Evolutionary conservation across 2,329 filamentous ascomycete genomes (phyloP), one percentile per base, ranked within the genome.

Genomic region (Cercospora janseana): DNA sequence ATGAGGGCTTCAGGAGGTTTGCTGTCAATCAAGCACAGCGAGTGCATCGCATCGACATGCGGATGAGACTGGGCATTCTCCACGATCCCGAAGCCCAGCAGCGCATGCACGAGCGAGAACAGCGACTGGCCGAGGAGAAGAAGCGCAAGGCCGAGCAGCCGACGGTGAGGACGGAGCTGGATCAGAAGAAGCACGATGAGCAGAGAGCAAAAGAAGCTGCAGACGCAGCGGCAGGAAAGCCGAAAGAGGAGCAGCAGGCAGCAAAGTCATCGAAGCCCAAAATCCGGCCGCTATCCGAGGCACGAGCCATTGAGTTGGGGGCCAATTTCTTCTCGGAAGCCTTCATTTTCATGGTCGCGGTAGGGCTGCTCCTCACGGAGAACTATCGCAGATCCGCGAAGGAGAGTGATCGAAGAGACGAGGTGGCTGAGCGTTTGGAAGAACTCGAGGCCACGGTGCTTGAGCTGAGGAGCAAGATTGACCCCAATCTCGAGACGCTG

Each of bases 301-400:
- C 79, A 9, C 84, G 85, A 60, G 83, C 83, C 0, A 86, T 87
- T 47, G 83, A 87, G 63, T 78, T 79, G 28, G 83, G 83, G 3
- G 83, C 83, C 3, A 86, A 83, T 55, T 86, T 87, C 61, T 83
- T 84, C 41, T 81, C 80, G 24, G 83, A 87, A 62, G 70, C 79
- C 0, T 87, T 87, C 62, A 74, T 87, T 29, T 86, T 86, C 59
- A 60, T 75, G 3, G 83, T 86, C 9, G 83, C 80, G 1, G 81
- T 80, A 4, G 72, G 78, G 0, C 67, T 86, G 52, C 81, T 87
- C 35, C 65, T 86, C 0, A 80, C 80, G 46, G 83, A 87, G 61
- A 76, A 78, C 15, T 81, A 76, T 75, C 70, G 82, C 47, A 78
- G 79, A 23, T 72, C 81, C 45, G 73, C 79, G 52, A 86, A 86